Evolutionary conservation across 495 filamentous ascomycete species (phyloP).

Genomic region (Penicillium lividum): DNA sequence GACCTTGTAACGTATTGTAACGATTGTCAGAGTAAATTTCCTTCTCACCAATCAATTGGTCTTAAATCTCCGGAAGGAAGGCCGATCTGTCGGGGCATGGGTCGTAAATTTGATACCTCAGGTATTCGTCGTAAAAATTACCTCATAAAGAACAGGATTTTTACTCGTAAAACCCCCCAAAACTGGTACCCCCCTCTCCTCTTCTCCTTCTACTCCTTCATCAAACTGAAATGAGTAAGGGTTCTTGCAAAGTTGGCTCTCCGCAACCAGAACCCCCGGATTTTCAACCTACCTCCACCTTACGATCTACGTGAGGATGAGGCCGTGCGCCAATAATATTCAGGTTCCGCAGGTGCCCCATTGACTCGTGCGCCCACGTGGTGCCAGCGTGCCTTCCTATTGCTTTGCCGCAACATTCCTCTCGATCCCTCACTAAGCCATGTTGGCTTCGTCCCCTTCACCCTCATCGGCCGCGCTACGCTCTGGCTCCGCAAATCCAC

Average conservation of each 20-base stretch:
- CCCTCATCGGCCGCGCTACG: slow-evolving; percentile 43
- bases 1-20: slow-evolving; percentile 19
- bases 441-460: slow-evolving; percentile 53
- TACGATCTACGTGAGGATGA: slow-evolving; percentile 25
- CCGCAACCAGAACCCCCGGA: slow-evolving; percentile 8
- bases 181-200: slow-evolving; percentile 1
- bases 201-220: background rate
- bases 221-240: slow-evolving; percentile 5
- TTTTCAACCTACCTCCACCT: slow-evolving; percentile 6
- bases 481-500: slow-evolving; percentile 27
- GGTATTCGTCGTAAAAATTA: slow-evolving; percentile 24
- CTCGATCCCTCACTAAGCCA: slow-evolving; percentile 24
- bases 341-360: slow-evolving; percentile 40
- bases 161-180: background rate
- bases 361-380: slow-evolving; percentile 50
- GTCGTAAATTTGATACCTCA: background rate
- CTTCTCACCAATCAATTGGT: slow-evolving; percentile 9
- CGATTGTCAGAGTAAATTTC: background rate
- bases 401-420: slow-evolving; percentile 27
- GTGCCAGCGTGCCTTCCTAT: slow-evolving; percentile 36
- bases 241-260: background rate
- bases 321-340: slow-evolving; percentile 28
- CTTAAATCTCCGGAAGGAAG: background rate
- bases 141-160: slow-evolving; percentile 22
- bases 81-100: background rate